Conservation (phyloP, 2,329 filamentous ascomycete species). For the Tolypocladium inflatum region DNA sequence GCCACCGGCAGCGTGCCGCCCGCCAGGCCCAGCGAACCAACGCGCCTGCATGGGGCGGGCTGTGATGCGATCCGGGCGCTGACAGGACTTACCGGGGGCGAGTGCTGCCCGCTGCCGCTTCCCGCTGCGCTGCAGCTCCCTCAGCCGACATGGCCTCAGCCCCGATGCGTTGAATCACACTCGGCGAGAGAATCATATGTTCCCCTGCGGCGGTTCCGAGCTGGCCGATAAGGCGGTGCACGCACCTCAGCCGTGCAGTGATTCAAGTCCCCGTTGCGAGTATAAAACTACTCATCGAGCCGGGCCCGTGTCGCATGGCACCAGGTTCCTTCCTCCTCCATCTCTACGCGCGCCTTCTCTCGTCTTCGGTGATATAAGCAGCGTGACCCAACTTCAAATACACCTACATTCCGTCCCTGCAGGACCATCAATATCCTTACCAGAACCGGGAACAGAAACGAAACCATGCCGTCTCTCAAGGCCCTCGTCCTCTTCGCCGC, state of each 20-base stretch:
- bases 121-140: background rate
- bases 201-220: background rate
- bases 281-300: background rate
- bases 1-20: background rate
- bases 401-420: background rate
- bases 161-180: background rate
- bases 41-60: background rate
- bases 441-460: background rate
- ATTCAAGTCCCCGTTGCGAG: background rate
- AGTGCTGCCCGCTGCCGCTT: too few relatives aligned
- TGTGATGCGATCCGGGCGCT: background rate
- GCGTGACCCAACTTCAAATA: background rate
- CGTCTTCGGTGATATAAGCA: background rate
- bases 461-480: background rate
- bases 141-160: background rate
- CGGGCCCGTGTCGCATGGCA: background rate
- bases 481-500: conserved; percentile 1
- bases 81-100: background rate
- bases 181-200: background rate
- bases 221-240: background rate
- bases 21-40: background rate
- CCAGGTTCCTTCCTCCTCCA: background rate
- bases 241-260: background rate
- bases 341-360: background rate
- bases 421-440: background rate